These are phyloP conservation scores for Herpotrichia juniperi DNA, from an alignment of 2,329 filamentous ascomycete species.

Conservation along the genomic window DNA sequence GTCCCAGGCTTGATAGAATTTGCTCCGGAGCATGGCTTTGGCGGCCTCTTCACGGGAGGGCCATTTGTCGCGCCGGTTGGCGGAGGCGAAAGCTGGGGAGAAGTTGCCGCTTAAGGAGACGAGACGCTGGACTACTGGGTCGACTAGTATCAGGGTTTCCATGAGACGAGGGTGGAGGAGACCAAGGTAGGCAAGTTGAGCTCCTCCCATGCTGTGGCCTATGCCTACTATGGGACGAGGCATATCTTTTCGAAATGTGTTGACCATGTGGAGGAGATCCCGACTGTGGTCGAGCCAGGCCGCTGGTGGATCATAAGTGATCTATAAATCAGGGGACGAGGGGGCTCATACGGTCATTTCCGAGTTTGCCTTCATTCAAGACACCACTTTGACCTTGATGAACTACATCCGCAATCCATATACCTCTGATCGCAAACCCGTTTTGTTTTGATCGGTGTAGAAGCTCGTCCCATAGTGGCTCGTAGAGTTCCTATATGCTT, in stretches of 20 bases:
- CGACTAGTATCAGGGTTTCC: conserved; percentile 76
- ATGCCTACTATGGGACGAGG: conserved; percentile 82
- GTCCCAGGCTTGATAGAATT: conserved; percentile 86
- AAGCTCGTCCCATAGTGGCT: conserved; percentile 88
- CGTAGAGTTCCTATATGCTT: conserved; percentile 76
- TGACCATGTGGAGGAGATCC: conserved; percentile 85
- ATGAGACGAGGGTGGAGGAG: conserved; percentile 83
- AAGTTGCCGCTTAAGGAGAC: conserved; percentile 51
- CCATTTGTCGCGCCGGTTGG: conserved; percentile 80
- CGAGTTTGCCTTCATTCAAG: conserved; percentile 76
- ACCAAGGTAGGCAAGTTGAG: conserved; percentile 72
- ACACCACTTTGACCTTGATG: conserved; percentile 81
- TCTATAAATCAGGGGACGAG: background rate
- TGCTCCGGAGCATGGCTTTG: conserved; percentile 68
- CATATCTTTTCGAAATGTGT: conserved; percentile 79
- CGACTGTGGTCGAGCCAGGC: conserved; percentile 85
- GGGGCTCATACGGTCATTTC: conserved; percentile 76
- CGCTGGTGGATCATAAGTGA: conserved; percentile 55
- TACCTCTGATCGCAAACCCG: conserved; percentile 74
- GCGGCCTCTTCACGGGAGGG: conserved; percentile 74
- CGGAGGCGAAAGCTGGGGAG: conserved; percentile 65
- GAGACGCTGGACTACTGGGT: conserved; percentile 73
- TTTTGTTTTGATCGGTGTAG: conserved; percentile 61
- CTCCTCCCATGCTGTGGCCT: conserved; percentile 88
- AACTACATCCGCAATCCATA: conserved; percentile 91